Evolutionary conservation across 768 basidiomycete genomes (phyloP), one percentile per base, ranked within the genome.

Genomic region (Boletellus emodensis): DNA sequence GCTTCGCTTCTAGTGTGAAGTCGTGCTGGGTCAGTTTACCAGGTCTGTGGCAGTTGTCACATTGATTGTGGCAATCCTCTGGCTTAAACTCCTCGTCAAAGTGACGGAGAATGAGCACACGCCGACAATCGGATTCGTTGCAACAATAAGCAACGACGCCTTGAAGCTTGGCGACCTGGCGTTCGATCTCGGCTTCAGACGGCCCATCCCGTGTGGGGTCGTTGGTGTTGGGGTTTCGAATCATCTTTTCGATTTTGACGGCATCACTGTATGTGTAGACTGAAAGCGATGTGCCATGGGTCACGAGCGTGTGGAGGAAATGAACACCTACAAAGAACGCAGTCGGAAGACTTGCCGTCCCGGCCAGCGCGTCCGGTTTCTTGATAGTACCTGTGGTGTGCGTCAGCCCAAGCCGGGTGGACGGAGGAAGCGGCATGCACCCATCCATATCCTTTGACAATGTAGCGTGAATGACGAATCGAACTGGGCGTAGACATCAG

Each of bases 361-460:
- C 96, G 81, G 6, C 96, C 96, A 15, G 94, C 96, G 49, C 96
- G 83, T 6, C 96, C 96, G 0, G 95, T 98, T 71, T 99, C 96
- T 72, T 98, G 93, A 61, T 93, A 94, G 61, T 90, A 90, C 2
- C 88, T 90, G 26, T 33, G 46, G 26, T 12, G 30, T 39, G 24
- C 28, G 43, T 49, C 38, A 60, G 50, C 46, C 7, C n/a, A 17
- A 40, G 48, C 6, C 1, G 12, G 18, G 20, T n/a, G 14, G 37
- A 39, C 46, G 18, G 38, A 36, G 33, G 40, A 26, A 44, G 17
- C 40, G 15, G 54, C 32, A 62, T 76, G 50, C 74, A 95, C 80
- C 87, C 90, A 52, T 94, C 91, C 61, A 99, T 67, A 17, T 85
- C 84, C 57, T 83, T 84, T 1, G 95, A 91, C 57, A 96, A 63